phyloP scores from a whole-genome alignment of 75 land plant species.

The Pinus albicaulis region DNA sequence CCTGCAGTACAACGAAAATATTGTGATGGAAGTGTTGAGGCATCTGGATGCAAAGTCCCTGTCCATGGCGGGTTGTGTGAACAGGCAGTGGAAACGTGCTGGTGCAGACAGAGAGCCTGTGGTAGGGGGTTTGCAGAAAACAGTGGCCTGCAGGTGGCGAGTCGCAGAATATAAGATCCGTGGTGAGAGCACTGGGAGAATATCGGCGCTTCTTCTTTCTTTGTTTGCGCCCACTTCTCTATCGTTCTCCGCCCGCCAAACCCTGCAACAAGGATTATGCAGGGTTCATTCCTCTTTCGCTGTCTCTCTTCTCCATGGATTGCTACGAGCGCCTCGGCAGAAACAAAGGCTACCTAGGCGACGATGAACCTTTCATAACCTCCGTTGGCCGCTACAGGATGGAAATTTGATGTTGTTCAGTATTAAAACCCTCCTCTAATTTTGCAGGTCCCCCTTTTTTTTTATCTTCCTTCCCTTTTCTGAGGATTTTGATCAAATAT shows the following conservation, averaged over 20 bases:
- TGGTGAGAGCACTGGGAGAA: slow-evolving; percentile 50
- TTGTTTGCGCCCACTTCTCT: slow-evolving; percentile 37
- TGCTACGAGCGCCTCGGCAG: slow-evolving; percentile 26
- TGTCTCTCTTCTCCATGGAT: slow-evolving; percentile 36
- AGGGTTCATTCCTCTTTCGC: slow-evolving; percentile 18
- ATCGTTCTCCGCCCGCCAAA: neutral
- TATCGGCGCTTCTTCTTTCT: slow-evolving; percentile 50
- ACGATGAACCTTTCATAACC: too few species aligned
- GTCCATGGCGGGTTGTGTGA: too few species aligned
- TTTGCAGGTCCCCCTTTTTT: too few species aligned
- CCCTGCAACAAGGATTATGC: neutral
- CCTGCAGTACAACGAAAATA: too few species aligned
- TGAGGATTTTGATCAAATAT: too few species aligned
- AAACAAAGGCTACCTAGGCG: too few species aligned
- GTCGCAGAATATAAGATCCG: slow-evolving; percentile 14
- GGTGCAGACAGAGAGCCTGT: slow-evolving; percentile 35
- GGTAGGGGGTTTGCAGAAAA: slow-evolving; percentile 54
- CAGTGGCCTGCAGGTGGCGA: slow-evolving; percentile 4
- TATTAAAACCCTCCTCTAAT: too few species aligned
- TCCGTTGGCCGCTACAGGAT: too few species aligned
- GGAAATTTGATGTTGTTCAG: too few species aligned
- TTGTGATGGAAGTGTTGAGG: too few species aligned
- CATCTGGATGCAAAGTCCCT: too few species aligned
- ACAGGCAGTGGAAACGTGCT: slow-evolving; percentile 29
- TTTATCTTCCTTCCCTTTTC: too few species aligned